Evolutionary conservation across 176 grass and related monocot species (phyloP).

Genomic region (Avena insularis): DNA sequence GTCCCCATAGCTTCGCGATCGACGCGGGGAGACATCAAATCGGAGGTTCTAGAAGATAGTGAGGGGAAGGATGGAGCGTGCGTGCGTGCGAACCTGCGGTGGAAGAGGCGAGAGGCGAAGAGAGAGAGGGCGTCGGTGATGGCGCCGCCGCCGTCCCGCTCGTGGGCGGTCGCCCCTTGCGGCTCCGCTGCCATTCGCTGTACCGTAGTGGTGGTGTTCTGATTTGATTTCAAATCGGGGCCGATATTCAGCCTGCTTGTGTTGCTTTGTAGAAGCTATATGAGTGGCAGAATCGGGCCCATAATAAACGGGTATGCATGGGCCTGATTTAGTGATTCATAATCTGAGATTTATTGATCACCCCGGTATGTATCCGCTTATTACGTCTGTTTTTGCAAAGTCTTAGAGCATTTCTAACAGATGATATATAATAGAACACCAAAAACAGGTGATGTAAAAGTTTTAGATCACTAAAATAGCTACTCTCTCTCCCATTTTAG

Average conservation of each 20-base stretch:
- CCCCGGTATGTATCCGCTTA: no score
- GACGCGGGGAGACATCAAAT: not conserved
- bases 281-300: no score
- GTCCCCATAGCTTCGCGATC: slow-evolving; percentile 51
- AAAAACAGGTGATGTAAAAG: no score
- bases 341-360: no score
- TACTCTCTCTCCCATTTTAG: no score
- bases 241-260: not conserved
- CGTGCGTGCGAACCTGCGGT: slow-evolving; percentile 37
- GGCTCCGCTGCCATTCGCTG: not conserved
- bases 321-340: no score
- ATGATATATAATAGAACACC: no score
- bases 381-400: no score
- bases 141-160: slow-evolving; percentile 3
- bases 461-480: no score
- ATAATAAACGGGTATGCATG: no score
- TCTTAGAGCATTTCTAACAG: no score
- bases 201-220: not conserved
- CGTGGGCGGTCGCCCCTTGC: not conserved
- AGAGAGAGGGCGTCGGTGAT: slow-evolving; percentile 38
- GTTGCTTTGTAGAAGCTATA: not conserved
- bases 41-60: not conserved
- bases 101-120: slow-evolving; percentile 51
- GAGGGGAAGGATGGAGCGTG: not conserved
- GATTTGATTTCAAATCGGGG: slow-evolving; percentile 30